phyloP scores from a whole-genome alignment of 2,329 filamentous ascomycete genomes.

The Phialophora chinensis region DNA sequence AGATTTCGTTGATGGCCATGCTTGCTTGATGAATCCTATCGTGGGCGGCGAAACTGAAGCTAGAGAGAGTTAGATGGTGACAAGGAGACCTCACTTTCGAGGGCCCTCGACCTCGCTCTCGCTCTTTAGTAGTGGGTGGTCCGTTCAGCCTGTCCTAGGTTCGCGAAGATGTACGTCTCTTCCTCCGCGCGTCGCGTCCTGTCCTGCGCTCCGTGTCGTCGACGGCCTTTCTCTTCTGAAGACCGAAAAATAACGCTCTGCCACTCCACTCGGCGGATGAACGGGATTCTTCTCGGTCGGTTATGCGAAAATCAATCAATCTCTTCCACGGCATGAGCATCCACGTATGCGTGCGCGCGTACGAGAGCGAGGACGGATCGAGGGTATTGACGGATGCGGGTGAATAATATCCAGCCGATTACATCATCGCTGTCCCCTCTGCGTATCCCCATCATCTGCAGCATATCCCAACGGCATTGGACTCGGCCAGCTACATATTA shows the following conservation, averaged over 20 bases:
- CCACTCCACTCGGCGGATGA: neutral
- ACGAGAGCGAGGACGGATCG: neutral
- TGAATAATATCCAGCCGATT: conserved; percentile 1
- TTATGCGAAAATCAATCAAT: neutral
- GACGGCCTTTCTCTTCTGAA: neutral
- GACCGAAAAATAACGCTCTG: neutral
- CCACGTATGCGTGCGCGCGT: neutral
- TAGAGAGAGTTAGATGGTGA: neutral
- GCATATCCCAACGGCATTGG: neutral
- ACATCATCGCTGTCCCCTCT: neutral
- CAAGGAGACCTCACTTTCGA: neutral
- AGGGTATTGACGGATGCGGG: neutral
- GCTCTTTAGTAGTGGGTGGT: neutral
- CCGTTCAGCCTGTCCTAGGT: neutral
- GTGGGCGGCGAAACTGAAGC: neutral
- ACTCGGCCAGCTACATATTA: too few species aligned
- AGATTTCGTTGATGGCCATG: conserved; percentile 50
- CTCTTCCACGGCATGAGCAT: neutral
- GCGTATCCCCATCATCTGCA: neutral
- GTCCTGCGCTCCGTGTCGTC: neutral
- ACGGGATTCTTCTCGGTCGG: neutral
- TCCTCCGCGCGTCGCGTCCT: neutral
- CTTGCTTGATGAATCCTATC: too few species aligned
- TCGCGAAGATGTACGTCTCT: neutral
- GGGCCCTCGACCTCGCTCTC: neutral